These are phyloP conservation scores for Acanthamoeba healyi DNA, from an alignment of 208 protist species.

Conservation along the genomic window DNA sequence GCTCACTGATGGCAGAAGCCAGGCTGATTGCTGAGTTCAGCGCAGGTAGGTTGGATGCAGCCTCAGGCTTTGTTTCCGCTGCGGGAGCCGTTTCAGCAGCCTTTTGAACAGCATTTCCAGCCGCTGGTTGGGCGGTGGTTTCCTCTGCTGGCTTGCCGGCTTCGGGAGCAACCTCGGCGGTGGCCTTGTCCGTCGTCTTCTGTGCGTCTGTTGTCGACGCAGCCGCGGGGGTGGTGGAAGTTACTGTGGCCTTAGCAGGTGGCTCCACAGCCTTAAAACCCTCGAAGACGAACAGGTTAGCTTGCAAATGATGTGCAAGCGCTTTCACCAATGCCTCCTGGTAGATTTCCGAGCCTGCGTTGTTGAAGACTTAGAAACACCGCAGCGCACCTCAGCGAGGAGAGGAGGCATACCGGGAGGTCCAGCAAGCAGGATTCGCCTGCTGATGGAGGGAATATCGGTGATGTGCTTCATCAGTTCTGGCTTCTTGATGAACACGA, in stretches of 20 bases:
- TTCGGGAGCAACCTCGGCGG: too few relatives aligned
- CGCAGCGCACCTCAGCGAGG: background rate
- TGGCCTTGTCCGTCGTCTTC: conserved; percentile 2
- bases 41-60: background rate
- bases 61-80: background rate
- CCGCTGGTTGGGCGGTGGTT: background rate
- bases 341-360: conserved; percentile 59
- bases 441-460: conserved; percentile 55
- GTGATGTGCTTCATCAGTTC: conserved; percentile 63
- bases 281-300: conserved; percentile 62
- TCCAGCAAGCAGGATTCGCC: conserved; percentile 42
- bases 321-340: conserved; percentile 67
- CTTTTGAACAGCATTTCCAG: background rate
- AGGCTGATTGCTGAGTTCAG: background rate
- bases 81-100: background rate
- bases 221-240: background rate
- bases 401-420: conserved; percentile 33
- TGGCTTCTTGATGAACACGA: conserved; percentile 67
- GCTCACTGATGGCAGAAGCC: background rate
- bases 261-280: conserved; percentile 51
- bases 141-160: background rate
- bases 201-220: background rate
- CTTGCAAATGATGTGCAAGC: conserved; percentile 35
- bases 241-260: background rate
- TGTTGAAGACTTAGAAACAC: background rate